Conservation (phyloP, 257 asterid species). For the Salvia hispanica region DNA sequence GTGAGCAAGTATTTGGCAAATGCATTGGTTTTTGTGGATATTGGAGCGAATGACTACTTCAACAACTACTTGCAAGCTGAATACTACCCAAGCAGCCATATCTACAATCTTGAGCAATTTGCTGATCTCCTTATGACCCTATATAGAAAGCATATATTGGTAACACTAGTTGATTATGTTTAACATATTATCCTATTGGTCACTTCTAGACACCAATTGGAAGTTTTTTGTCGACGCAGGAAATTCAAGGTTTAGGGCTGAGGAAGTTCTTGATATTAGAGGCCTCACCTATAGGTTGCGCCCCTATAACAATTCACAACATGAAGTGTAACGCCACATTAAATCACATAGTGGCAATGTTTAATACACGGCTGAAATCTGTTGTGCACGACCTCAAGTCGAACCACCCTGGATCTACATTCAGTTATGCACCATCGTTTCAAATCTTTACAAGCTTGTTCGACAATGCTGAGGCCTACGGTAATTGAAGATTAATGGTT, state of each 20-base stretch:
- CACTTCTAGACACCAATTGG: too few relatives aligned
- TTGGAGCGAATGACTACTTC: slow-evolving; percentile 30
- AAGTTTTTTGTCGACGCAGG: neutral
- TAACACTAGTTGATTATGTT: too few relatives aligned
- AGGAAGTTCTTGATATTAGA: slow-evolving; percentile 27
- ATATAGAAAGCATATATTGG: too few relatives aligned
- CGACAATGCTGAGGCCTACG: slow-evolving; percentile 29
- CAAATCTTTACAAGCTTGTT: neutral
- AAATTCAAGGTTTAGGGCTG: slow-evolving; percentile 20
- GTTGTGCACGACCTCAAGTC: slow-evolving; percentile 16
- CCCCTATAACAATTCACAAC: neutral
- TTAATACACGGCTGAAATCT: slow-evolving; percentile 23
- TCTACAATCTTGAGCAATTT: too few relatives aligned
- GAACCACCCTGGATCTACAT: slow-evolving; percentile 14
- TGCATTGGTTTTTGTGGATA: slow-evolving; percentile 7
- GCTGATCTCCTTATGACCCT: too few relatives aligned
- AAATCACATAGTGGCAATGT: slow-evolving; percentile 13
- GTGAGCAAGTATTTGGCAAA: slow-evolving; percentile 27
- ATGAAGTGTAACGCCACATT: slow-evolving; percentile 2
- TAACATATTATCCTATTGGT: too few relatives aligned
- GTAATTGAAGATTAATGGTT: neutral
- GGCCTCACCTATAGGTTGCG: slow-evolving; percentile 24
- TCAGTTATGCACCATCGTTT: slow-evolving; percentile 11
- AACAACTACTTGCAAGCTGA: neutral
- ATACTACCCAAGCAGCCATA: too few relatives aligned